Evolutionary conservation across 257 asterid genomes (phyloP), one percentile per base, ranked within the genome.

Genomic region (Knoxia roxburghii): DNA sequence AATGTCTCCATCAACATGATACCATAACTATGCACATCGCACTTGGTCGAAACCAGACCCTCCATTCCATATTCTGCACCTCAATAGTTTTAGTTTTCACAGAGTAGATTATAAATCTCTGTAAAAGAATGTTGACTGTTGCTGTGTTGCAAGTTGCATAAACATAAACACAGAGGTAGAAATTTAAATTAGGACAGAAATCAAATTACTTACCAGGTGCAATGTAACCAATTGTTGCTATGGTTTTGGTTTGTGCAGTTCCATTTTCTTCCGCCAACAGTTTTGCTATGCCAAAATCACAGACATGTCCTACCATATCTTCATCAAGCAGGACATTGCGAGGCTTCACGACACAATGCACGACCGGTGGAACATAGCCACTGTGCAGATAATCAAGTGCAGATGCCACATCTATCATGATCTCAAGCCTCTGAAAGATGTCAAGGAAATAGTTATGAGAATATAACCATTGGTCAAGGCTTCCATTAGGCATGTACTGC

Each of bases 381-480:
- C n/a, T n/a, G n/a, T n/a, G n/a, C n/a, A n/a, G n/a, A n/a, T n/a
- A n/a, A n/a, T n/a, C n/a, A n/a, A n/a, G n/a, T n/a, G n/a, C n/a
- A n/a, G n/a, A n/a, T n/a, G n/a, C n/a, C n/a, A n/a, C 67, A 27
- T 62, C 70, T 62, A 63, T 71, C 74, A 70, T 37, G 26, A 61
- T 61, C 13, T 61, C 68, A 24, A 70, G 29, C 55, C 74, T 61
- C 13, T 70, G 53, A 17, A 70, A 37, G 7, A 50, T 50, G 41
- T 70, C 46, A 23, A 61, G 54, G 55, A 61, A 51, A 45, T 48
- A 37, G 0, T 61, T 30, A 21, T 26, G 61, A 26, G 68, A 61
- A 61, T 61, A 54, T 18, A 61, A 33, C 55, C 74, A 70, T 46
- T 61, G 35, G 17, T 70, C 63, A 50, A 70, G 74, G 33, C 43